Base-by-base conservation (phyloP, 768 basidiomycete genomes). In the Lyophyllum decastes region DNA sequence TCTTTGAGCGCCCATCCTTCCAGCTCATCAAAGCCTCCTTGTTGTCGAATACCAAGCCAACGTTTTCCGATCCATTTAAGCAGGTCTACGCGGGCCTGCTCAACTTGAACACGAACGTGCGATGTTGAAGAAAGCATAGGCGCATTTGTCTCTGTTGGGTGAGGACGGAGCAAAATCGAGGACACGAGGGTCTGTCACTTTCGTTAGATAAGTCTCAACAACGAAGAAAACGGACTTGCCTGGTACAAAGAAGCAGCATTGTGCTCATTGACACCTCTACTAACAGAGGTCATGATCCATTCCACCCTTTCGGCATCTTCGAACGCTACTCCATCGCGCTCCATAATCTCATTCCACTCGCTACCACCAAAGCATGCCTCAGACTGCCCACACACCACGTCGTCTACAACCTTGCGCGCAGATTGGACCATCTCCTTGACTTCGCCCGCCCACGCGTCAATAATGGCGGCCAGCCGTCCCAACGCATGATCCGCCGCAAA, bases 1-100 rank as follows among this genome's bases (percentile, higher is more conserved):
- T 98, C 96, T 68, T 93, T 89, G 53, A 95, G 69, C 0, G 90
- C 86, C 93, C 94, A 97, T 4, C 80, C 81, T 49, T 96, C 93
- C n/a, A 98, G 78, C 4, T 73, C 68, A 50, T 89, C 87, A 64
- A 98, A 96, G 0, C 91, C 92, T n/a, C 85, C 83, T 50, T 86
- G 85, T 49, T 88, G 84, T 12, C 88, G 80, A 26, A 94, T 82
- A 12, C 76, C 80, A 45, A 88, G 66, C 94, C 93, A 97, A 4
- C 90, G 82, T 57, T 86, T 85, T 8, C 84, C 83, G 55, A 98
- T 82, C 82, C 91, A 95, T 43, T 76, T 75, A 0, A 92, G 67
- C 27, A 95, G 70, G 40, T 88, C 87, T 56, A 86, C 67, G 1
- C 82, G 82, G 3, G 90, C 80, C 58, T 87, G 81, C 67, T 96